Evolutionary conservation across 441 rosid species (phyloP).

Genomic region (Kokia cookei): DNA sequence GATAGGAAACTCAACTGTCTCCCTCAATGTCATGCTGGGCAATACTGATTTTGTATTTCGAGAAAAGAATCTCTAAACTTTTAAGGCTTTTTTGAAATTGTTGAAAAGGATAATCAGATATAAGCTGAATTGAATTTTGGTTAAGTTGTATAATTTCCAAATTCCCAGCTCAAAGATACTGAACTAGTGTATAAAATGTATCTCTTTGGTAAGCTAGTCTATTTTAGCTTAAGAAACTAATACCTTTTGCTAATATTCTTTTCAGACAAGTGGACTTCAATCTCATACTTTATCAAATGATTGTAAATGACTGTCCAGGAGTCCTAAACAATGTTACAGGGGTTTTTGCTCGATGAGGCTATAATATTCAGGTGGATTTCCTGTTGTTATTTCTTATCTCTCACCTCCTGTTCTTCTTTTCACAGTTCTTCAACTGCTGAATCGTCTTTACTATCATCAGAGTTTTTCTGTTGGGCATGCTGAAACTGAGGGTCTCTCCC

Average conservation of each 20-base stretch:
- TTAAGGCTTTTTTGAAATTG: neutral
- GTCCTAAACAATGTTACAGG: slow-evolving; percentile 63
- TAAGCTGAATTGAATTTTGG: neutral
- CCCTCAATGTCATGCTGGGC: neutral
- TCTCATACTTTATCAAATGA: slow-evolving; percentile 61
- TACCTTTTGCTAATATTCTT: neutral
- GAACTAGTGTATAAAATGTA: neutral
- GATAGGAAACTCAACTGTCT: neutral
- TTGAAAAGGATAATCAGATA: neutral
- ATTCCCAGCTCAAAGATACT: neutral
- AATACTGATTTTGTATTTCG: neutral
- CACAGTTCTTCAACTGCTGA: slow-evolving; percentile 2
- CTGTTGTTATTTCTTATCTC: neutral
- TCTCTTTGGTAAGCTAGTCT: neutral
- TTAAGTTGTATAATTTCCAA: neutral
- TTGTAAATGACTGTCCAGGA: slow-evolving; percentile 51
- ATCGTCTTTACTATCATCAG: slow-evolving; percentile 21
- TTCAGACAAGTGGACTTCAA: slow-evolving; percentile 42
- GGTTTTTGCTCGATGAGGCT: slow-evolving; percentile 63
- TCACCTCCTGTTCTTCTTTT: neutral
- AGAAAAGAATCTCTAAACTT: neutral
- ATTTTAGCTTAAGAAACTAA: neutral
- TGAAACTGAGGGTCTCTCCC: slow-evolving; percentile 55
- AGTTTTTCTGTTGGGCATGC: slow-evolving; percentile 66
- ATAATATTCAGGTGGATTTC: slow-evolving; percentile 54